Evolutionary conservation across 352 stramenopile species (phyloP).

Genomic region (Phytophthora sp.): DNA sequence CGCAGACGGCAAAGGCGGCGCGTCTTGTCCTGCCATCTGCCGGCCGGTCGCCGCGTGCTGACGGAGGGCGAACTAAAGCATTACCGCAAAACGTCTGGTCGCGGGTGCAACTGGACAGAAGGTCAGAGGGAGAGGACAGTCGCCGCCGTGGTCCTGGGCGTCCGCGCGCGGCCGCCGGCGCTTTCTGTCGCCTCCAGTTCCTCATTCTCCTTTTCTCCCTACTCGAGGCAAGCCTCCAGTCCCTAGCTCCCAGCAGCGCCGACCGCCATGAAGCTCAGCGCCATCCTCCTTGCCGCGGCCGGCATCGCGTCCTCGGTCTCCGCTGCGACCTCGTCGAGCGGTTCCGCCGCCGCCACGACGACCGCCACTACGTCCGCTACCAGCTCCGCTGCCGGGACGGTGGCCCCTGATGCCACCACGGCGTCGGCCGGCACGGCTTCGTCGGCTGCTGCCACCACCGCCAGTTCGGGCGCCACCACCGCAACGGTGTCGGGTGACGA

Average conservation of each 20-base stretch:
- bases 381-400: background rate
- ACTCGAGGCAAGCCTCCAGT: slow-evolving; percentile 38
- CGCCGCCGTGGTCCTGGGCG: slow-evolving; percentile 7
- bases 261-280: slow-evolving; percentile 32
- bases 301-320: slow-evolving; percentile 19
- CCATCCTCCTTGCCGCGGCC: slow-evolving; percentile 19
- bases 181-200: background rate
- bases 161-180: background rate
- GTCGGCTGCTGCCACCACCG: background rate
- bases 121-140: slow-evolving; percentile 31
- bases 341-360: background rate
- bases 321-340: background rate
- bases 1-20: no score
- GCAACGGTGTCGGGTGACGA: slow-evolving; percentile 12
- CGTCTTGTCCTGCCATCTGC: no score
- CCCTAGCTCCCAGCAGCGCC: background rate
- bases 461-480: background rate
- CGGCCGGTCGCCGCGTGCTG: no score
- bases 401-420: background rate
- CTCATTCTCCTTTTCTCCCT: slow-evolving; percentile 40
- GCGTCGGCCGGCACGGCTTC: slow-evolving; percentile 15
- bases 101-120: slow-evolving; percentile 19
- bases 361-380: background rate
- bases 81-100: slow-evolving; percentile 29
- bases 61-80: no score